Evolutionary conservation across 2,329 filamentous ascomycete genomes (phyloP), one percentile per base, ranked within the genome.

Genomic region (Talaromyces sp.): DNA sequence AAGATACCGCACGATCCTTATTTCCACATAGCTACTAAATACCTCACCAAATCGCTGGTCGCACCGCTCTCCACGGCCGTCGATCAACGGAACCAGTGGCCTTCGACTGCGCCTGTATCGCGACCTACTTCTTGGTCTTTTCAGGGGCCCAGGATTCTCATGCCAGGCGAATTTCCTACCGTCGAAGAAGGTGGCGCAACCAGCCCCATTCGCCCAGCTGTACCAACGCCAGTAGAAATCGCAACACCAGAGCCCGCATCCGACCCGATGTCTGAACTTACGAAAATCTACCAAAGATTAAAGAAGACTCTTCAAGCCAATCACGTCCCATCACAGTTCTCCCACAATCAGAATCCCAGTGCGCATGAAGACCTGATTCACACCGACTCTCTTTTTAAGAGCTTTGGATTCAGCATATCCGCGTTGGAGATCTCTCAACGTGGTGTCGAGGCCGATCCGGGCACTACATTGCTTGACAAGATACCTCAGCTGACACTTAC

Each of bases 341-440:
- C 73, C 13, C 80, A 82, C 60, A 75, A 75, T 2, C 73, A 80
- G 15, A 77, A 79, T 10, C 73, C 77, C 3, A 71, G 77, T 6
- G 71, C 71, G 19, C 73, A 72, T 10, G 82, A 85, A 50, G 84
- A 86, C 52, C 71, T 84, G 65, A 80, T 82, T 1, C 75, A 83
- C 66, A 81, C 81, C 1, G 78, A 79, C 67, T 75, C 74, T 4
- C 66, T 81, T 58, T 76, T 80, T 63, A 75, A 75, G 65, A 80
- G 72, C 66, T 87, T 97, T 15, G 94, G 92, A 1, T 92, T 89
- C 74, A 94, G 93, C 0, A 93, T 99, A 66, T 89, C 93, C 9
- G 89, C 93, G 0, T 88, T 91, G 3, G 95, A 99, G 78, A 97
- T 98, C 69, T 89, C 93, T 68, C 93, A 97, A 75, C 90, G 95